These are phyloP conservation scores for Boletus huronensis DNA, from an alignment of 768 basidiomycete genomes.

Conservation along the genomic window DNA sequence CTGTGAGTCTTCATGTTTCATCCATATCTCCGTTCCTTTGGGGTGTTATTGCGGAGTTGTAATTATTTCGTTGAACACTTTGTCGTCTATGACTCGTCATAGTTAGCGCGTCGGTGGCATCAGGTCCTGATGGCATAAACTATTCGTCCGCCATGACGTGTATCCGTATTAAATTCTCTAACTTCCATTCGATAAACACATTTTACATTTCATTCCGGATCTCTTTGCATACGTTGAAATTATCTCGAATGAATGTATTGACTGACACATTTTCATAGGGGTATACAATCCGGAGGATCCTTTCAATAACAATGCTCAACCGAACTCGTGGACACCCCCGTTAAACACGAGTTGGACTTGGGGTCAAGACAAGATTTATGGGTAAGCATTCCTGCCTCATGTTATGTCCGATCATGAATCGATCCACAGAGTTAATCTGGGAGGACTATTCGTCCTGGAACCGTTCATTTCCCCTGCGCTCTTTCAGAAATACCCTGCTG, in stretches of 20 bases:
- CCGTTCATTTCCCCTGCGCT: constrained; percentile 70
- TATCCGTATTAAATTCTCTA: not conserved
- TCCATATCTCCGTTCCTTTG: not conserved
- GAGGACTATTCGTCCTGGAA: constrained; percentile 74
- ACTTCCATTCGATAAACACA: not conserved
- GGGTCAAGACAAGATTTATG: constrained; percentile 56
- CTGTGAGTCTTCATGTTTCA: constrained; percentile 42
- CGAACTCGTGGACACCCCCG: constrained; percentile 79
- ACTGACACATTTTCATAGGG: constrained; percentile 40
- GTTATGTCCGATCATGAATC: constrained; percentile 5
- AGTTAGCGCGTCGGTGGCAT: not conserved
- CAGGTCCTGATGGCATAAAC: not conserved
- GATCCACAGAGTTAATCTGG: constrained; percentile 57
- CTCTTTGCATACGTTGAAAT: not conserved
- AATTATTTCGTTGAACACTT: not conserved
- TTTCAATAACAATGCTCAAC: constrained; percentile 68
- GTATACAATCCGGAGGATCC: constrained; percentile 66
- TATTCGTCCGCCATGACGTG: not conserved
- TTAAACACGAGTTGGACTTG: constrained; percentile 74
- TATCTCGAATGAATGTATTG: not conserved
- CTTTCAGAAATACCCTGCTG: constrained; percentile 55
- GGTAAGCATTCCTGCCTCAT: constrained; percentile 38
- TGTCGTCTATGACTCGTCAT: not conserved
- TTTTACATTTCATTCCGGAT: not conserved
- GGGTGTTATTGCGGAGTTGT: not conserved